Base-by-base conservation (phyloP, 768 basidiomycete genomes). In the Podaxis sp. region DNA sequence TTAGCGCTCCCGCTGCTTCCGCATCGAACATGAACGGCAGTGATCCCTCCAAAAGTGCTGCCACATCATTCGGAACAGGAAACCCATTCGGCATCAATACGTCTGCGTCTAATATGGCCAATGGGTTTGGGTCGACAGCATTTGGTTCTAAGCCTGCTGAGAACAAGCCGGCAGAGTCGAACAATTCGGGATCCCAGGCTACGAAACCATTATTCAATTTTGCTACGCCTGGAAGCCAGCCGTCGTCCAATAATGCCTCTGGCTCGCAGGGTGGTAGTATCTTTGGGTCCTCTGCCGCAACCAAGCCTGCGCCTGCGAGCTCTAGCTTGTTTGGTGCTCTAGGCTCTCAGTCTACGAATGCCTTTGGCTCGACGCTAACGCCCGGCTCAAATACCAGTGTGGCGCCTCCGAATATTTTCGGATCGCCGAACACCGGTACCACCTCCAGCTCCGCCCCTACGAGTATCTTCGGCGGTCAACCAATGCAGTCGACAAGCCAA, bases 161-260 rank as follows among this genome's bases (percentile, higher is more conserved):
- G 36, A 58, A 50, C 46, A 63, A 52, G n/a, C 15, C 56, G 22
- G 26, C 55, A 13, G 62, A 63, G n/a, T 46, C 56, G 36, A 65
- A 13, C 40, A 61, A 56, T 37, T 36, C 69, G 3, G 20, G 44
- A 8, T 41, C 55, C 36, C 60, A 60, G 26, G 6, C 63, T 17
- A 33, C 60, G 2, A 69, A 69, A 33, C 51, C 64, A 0, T 26
- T 62, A 46, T 69, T 71, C 63, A 70, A 67, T 37, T 70, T 71
- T 63, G 67, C 65, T 55, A 3, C 48, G 13, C 37, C 41, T 48
- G 52, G 41, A 2, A 51, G 59, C 4, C 59, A 60, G 20, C 13
- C 51, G 11, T 54, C 60, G 33, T 41, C 28, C 2, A 8, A 49
- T 11, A 48, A 40, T 20, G 26, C 30, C 5, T 44, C 50, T 10